Base-by-base conservation (phyloP, 1,284 basidiomycete genomes). In the Boletellus dicymbophilus region DNA sequence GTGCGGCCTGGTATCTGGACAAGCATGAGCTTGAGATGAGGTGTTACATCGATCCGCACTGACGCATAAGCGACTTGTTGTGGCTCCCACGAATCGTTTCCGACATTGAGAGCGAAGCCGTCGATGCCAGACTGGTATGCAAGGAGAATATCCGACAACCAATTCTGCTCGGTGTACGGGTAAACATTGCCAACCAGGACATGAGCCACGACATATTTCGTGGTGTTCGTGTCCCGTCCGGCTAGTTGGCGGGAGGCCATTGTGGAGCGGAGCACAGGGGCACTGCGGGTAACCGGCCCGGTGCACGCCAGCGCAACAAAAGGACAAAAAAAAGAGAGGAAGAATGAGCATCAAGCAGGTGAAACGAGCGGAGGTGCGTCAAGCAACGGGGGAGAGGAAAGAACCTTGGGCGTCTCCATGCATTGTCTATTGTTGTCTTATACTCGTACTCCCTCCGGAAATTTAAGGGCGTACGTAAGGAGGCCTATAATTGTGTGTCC, bases 131-230 rank as follows among this genome's bases (percentile, higher is more conserved):
- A 75, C 3, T 73, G 68, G 57, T 79, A 68, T 0, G 88, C 88
- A 18, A 84, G 71, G 3, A 58, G 40, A 28, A 90, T 81, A 58
- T 90, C 79, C 21, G 69, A 66, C 27, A 68, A 49, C 80, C 88
- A 90, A 57, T 80, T 74, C 53, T 77, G 63, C 27, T 71, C 53
- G 5, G 75, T 82, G 67, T 87, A 90, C 0, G 85, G 79, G 57
- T 75, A 81, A 1, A 80, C 76, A 56, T 88, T 88, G 45, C 85
- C 85, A 46, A 88, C 79, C 72, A 88, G 85, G 54, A 82, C 78
- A 59, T 87, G 85, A 3, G 82, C 80, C 16, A 84, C 72, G 16
- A 87, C 83, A 64, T 75, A 73, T 74, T 85, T 85, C 2, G 60
- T 60, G 8, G 59, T 40, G 39, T 51, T 60, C 8, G 59, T 40